Evolutionary conservation across 441 rosid genomes (phyloP).

Genomic region (Manihot esculenta): DNA sequence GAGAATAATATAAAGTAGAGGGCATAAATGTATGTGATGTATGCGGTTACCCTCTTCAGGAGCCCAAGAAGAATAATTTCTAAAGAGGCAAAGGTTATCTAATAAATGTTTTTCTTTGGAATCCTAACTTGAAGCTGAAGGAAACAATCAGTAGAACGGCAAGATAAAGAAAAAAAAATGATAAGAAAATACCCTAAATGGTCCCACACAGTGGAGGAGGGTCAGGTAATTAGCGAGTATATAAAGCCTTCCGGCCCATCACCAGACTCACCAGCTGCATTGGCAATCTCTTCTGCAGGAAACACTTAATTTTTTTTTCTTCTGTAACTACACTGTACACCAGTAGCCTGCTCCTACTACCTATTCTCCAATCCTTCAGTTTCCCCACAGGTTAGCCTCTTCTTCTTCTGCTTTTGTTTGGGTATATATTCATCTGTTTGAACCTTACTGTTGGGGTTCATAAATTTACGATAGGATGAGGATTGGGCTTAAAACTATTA

Average conservation of each 20-base stretch:
- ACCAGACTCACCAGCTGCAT: slow-evolving; percentile 32
- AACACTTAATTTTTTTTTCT: slow-evolving; percentile 6
- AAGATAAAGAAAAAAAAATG: slow-evolving; percentile 9
- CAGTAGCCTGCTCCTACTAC: neutral
- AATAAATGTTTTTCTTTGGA: slow-evolving; percentile 16
- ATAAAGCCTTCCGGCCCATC: slow-evolving; percentile 34
- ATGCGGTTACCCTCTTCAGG: slow-evolving; percentile 19
- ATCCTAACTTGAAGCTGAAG: slow-evolving; percentile 26
- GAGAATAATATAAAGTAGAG: slow-evolving; percentile 42
- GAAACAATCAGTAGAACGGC: slow-evolving; percentile 19
- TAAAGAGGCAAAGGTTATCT: slow-evolving; percentile 18
- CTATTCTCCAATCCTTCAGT: neutral
- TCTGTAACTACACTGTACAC: neutral
- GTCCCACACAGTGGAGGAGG: slow-evolving; percentile 26
- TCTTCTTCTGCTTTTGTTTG: no score
- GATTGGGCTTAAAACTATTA: neutral
- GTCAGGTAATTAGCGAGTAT: no score
- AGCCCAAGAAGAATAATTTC: slow-evolving; percentile 23
- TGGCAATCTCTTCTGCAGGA: slow-evolving; percentile 11
- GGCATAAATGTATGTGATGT: slow-evolving; percentile 21
- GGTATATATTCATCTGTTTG: no score
- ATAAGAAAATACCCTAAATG: slow-evolving; percentile 9
- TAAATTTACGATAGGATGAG: no score
- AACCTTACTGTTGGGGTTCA: no score
- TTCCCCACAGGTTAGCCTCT: no score